These are phyloP conservation scores for Xylariaceae sp. DNA, from an alignment of 2,329 filamentous ascomycete genomes.

Conservation along the genomic window DNA sequence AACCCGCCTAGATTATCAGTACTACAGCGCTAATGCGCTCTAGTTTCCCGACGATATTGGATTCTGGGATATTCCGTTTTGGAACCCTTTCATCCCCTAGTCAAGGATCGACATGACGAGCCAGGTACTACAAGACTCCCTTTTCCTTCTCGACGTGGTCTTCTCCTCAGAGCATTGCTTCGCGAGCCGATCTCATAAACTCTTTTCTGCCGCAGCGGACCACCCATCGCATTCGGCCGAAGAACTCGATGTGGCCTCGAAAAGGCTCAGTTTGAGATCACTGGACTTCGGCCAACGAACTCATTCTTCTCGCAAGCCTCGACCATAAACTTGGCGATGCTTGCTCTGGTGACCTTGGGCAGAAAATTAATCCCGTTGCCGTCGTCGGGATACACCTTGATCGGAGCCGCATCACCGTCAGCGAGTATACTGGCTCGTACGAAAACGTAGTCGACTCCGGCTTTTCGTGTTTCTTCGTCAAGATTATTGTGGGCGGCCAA, in stretches of 20 bases:
- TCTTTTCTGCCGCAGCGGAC: no score
- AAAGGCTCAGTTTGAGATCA: slow-evolving; percentile 50
- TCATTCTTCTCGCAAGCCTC: slow-evolving; percentile 48
- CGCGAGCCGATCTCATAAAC: no score
- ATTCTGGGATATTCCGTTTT: no score
- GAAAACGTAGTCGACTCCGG: slow-evolving; percentile 48
- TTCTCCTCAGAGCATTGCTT: no score
- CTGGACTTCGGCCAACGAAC: slow-evolving; percentile 53
- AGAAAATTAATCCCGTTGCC: slow-evolving; percentile 52
- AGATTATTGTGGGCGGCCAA: slow-evolving; percentile 56
- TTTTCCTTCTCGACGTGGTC: no score
- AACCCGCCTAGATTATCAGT: no score
- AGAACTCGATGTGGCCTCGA: neutral
- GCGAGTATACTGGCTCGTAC: slow-evolving; percentile 52
- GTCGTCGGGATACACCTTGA: slow-evolving; percentile 50
- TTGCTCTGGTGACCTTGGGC: slow-evolving; percentile 44
- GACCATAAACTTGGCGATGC: slow-evolving; percentile 55
- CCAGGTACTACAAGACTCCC: no score
- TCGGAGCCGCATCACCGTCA: slow-evolving; percentile 44
- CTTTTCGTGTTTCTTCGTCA: slow-evolving; percentile 47
- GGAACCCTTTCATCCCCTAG: no score
- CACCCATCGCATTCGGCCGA: no score
- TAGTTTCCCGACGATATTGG: no score
- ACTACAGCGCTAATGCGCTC: no score
- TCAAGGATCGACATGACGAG: no score